Percentiles rank a stretch among this genome's conserved stretches.
Conservation (phyloP, 129 eudicot species). For the Helianthus tuberosus region DNA sequence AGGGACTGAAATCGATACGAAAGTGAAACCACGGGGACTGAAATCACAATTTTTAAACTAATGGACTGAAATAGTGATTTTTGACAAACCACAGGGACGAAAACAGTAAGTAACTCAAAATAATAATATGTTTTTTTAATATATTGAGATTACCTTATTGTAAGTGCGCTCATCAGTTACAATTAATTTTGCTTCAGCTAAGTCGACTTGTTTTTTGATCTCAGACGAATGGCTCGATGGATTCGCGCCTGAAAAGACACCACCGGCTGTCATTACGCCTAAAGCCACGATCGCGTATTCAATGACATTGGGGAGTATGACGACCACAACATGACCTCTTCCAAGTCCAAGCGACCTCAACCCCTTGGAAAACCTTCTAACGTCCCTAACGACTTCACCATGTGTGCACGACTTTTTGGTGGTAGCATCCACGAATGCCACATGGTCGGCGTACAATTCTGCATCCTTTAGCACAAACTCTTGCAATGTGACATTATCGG, state of each 20-base stretch:
- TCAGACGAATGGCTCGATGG: constrained; percentile 70
- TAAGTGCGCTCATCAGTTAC: constrained; percentile 68
- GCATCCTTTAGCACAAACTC: constrained; percentile 78
- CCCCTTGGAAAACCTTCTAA: constrained; percentile 79
- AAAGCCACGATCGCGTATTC: constrained; percentile 85
- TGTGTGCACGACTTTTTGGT: constrained; percentile 68
- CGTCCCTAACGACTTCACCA: constrained; percentile 66
- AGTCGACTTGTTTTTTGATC: constrained; percentile 76
- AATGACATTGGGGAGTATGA: constrained; percentile 71
- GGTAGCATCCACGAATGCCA: constrained; percentile 75
- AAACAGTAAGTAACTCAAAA: no score
- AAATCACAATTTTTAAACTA: no score
- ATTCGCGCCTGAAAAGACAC: constrained; percentile 86
- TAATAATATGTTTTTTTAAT: no score
- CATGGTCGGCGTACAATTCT: constrained; percentile 57
- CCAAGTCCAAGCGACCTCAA: constrained; percentile 85
- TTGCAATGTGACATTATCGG: constrained; percentile 66
- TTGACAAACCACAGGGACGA: no score
- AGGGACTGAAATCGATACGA: no score
- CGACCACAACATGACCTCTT: constrained; percentile 83
- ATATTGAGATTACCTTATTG: constrained; percentile 52
- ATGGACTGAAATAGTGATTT: no score
- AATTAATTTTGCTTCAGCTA: constrained; percentile 87
- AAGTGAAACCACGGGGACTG: no score
- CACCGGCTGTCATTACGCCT: constrained; percentile 96